These are phyloP conservation scores for Cryptococcus sp. DNA, from an alignment of 1,284 basidiomycete genomes.

Conservation along the genomic window DNA sequence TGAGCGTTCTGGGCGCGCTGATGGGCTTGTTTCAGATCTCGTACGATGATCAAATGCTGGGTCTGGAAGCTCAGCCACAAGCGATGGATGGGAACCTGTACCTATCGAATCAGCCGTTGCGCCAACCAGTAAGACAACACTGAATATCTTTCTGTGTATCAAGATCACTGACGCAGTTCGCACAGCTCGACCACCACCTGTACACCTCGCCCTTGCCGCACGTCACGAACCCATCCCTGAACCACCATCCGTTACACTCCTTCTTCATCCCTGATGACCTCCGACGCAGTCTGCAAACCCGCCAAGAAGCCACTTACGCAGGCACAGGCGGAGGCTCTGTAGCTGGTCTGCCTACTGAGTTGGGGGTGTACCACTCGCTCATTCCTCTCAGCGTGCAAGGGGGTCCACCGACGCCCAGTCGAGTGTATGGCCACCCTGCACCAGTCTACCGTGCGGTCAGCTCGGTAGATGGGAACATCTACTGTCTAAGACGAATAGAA, in stretches of 20 bases:
- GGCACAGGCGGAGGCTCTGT: slow-evolving; percentile 32
- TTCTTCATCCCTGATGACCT: slow-evolving; percentile 73
- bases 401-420: slow-evolving; percentile 62
- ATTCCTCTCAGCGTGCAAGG: slow-evolving; percentile 62
- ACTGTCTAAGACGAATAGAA: slow-evolving; percentile 80
- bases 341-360: slow-evolving; percentile 74
- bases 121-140: slow-evolving; percentile 70
- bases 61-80: slow-evolving; percentile 17
- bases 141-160: slow-evolving; percentile 51
- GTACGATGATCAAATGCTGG: slow-evolving; percentile 34
- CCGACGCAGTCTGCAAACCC: slow-evolving; percentile 75
- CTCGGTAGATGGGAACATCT: slow-evolving; percentile 74
- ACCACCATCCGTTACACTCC: slow-evolving; percentile 55
- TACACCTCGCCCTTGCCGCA: slow-evolving; percentile 70
- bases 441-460: slow-evolving; percentile 81
- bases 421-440: slow-evolving; percentile 66
- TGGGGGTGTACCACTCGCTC: slow-evolving; percentile 89
- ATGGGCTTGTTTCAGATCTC: slow-evolving; percentile 8
- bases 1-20: too few species aligned
- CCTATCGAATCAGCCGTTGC: slow-evolving; percentile 58
- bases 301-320: slow-evolving; percentile 71
- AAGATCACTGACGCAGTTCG: slow-evolving; percentile 4
- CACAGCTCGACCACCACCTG: slow-evolving; percentile 84
- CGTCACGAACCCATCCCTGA: slow-evolving; percentile 53
- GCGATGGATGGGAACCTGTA: slow-evolving; percentile 53